Percentiles rank a stretch among this genome's conserved stretches.
These are phyloP conservation scores for Cyclotella cryptica DNA, from an alignment of 108 stramenopile genomes.

Conservation along the genomic window DNA sequence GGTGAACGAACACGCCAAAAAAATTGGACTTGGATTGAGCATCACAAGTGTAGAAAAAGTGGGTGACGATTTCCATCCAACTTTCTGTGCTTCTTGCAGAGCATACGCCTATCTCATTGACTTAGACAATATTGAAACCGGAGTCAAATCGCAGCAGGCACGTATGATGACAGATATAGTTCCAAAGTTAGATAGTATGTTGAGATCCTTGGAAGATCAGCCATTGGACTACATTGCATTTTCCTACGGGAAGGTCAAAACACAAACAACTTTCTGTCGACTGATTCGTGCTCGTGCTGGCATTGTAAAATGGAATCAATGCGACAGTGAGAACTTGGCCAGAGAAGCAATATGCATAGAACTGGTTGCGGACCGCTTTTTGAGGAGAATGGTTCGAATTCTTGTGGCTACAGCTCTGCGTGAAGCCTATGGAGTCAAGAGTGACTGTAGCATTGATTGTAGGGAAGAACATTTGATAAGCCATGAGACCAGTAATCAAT, in stretches of 20 bases:
- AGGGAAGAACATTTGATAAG: neutral
- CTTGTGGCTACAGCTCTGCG: constrained; percentile 67
- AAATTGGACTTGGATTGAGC: constrained; percentile 9
- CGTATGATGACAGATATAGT: constrained; percentile 19
- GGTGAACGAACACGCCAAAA: constrained; percentile 10
- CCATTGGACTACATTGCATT: constrained; percentile 69
- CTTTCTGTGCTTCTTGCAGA: constrained; percentile 70
- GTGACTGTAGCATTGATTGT: neutral
- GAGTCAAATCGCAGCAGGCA: neutral
- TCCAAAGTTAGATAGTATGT: constrained; percentile 53
- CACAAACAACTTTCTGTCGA: constrained; percentile 63
- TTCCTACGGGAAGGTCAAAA: constrained; percentile 80
- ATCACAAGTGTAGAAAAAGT: constrained; percentile 44
- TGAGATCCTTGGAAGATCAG: constrained; percentile 56
- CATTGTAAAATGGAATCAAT: constrained; percentile 37
- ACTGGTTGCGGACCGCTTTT: constrained; percentile 78
- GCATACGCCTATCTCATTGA: constrained; percentile 81
- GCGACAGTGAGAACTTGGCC: neutral
- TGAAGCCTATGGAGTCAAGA: constrained; percentile 30
- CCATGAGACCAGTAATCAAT: neutral
- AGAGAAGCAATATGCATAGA: constrained; percentile 67
- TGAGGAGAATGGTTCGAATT: constrained; percentile 82
- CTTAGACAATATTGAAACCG: constrained; percentile 21
- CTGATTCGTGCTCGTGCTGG: constrained; percentile 64
- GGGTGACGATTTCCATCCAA: constrained; percentile 69